These are phyloP conservation scores for Sicyos edulis DNA, from an alignment of 306 rosid species.

Conservation along the genomic window DNA sequence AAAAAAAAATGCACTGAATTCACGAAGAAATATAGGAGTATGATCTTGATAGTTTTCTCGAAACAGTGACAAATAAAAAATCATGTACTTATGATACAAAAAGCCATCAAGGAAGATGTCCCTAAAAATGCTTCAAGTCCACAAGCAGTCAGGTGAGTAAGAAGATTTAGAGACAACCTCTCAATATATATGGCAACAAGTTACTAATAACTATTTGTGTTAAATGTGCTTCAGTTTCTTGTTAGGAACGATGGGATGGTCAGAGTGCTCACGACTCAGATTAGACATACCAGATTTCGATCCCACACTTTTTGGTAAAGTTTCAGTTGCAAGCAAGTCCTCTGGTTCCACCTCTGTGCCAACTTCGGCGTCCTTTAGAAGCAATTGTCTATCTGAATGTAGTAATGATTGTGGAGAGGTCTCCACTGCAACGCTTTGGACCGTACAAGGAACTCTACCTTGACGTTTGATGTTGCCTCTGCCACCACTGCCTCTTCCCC, in stretches of 20 bases:
- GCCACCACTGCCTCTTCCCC: conserved; percentile 11
- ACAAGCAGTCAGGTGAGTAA: background rate
- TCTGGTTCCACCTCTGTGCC: background rate
- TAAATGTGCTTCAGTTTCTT: conserved; percentile 14
- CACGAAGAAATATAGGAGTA: too few relatives aligned
- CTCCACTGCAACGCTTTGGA: background rate
- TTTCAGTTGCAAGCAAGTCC: background rate
- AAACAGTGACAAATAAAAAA: background rate
- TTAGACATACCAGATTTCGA: background rate
- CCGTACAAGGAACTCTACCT: background rate
- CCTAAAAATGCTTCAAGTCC: background rate
- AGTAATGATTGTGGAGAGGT: background rate
- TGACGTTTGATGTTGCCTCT: background rate
- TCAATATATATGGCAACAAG: background rate
- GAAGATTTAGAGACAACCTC: background rate
- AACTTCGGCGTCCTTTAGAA: background rate
- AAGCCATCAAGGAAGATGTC: background rate
- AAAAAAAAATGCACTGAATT: too few relatives aligned
- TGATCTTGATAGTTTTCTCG: background rate
- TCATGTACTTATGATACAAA: background rate
- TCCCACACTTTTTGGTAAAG: background rate
- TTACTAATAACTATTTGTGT: background rate
- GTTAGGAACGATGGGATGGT: background rate
- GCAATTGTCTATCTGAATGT: conserved; percentile 7
- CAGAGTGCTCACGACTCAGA: background rate